phyloP scores from a whole-genome alignment of 352 stramenopile genomes.

The Globisporangium acanthophoron region DNA sequence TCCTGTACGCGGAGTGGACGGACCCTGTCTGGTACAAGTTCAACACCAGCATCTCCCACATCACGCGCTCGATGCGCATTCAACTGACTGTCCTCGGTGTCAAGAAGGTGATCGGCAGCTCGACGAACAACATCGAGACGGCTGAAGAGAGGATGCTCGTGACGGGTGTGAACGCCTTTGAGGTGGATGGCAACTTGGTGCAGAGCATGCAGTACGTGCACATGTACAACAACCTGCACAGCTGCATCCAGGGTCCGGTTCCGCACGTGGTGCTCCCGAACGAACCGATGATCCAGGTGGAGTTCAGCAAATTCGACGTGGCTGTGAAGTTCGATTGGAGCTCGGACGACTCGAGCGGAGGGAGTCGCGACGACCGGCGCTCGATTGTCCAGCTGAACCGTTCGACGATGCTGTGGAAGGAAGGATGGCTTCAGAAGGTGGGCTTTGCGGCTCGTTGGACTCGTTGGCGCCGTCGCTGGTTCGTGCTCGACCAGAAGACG shows the following conservation, averaged over 20 bases:
- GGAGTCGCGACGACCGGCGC: slow-evolving; percentile 35
- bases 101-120: slow-evolving; percentile 53
- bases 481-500: slow-evolving; percentile 72
- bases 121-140: slow-evolving; percentile 28
- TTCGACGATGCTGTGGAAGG: slow-evolving; percentile 61
- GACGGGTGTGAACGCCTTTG: slow-evolving; percentile 78
- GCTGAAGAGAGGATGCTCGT: slow-evolving; percentile 72
- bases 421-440: slow-evolving; percentile 82
- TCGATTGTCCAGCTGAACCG: slow-evolving; percentile 51
- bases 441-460: slow-evolving; percentile 67
- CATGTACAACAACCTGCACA: slow-evolving; percentile 82
- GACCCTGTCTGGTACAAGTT: slow-evolving; percentile 78
- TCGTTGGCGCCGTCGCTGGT: slow-evolving; percentile 73
- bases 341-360: slow-evolving; percentile 17
- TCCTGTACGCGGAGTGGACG: slow-evolving; percentile 69
- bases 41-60: slow-evolving; percentile 61
- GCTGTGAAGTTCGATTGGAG: slow-evolving; percentile 78
- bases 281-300: slow-evolving; percentile 65
- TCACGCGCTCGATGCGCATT: slow-evolving; percentile 70
- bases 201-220: slow-evolving; percentile 69
- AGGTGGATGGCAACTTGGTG: slow-evolving; percentile 61
- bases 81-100: slow-evolving; percentile 70
- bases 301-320: slow-evolving; percentile 55
- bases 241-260: slow-evolving; percentile 60
- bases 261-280: slow-evolving; percentile 66